Conservation (phyloP, 495 filamentous ascomycete genomes). For the Opeltia flavorubescens region DNA sequence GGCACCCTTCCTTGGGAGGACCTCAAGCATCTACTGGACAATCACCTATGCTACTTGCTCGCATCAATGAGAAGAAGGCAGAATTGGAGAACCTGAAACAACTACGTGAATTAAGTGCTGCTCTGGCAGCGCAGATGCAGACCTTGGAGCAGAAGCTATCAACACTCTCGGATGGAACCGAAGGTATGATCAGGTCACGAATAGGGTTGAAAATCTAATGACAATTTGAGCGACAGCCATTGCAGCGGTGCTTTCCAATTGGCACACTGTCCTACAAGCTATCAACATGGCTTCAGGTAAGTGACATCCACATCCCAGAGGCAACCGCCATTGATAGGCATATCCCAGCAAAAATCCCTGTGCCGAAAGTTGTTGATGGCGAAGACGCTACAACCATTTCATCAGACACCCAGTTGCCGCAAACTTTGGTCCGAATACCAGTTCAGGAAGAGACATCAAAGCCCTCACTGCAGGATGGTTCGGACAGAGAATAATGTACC, state of each 20-base stretch:
- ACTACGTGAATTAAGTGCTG: constrained; percentile 75
- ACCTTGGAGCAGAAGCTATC: constrained; percentile 72
- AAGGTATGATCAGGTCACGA: constrained; percentile 42
- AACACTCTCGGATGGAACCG: constrained; percentile 82
- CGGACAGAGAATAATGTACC: constrained; percentile 1
- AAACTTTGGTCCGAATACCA: constrained; percentile 71
- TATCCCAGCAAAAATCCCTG: constrained; percentile 41
- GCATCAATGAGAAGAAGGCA: constrained; percentile 85
- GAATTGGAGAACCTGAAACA: constrained; percentile 84
- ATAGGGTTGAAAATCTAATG: constrained; percentile 12
- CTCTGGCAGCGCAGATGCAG: constrained; percentile 82
- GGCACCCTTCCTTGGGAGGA: constrained; percentile 41
- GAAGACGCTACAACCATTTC: constrained; percentile 26
- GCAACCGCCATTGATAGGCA: background rate
- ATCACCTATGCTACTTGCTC: constrained; percentile 66
- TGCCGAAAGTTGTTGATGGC: constrained; percentile 34
- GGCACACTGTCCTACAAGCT: constrained; percentile 86
- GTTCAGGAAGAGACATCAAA: constrained; percentile 30
- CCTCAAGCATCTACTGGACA: constrained; percentile 29
- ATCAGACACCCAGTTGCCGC: constrained; percentile 44
- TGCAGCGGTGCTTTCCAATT: constrained; percentile 82
- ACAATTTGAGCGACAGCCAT: constrained; percentile 62
- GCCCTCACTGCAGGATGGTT: background rate
- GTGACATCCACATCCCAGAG: constrained; percentile 16
- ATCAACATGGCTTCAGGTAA: constrained; percentile 93